Percentiles rank a stretch among this genome's conserved stretches.
Conservation (phyloP, 257 asterid species). For the Nicotiana benthamiana region DNA sequence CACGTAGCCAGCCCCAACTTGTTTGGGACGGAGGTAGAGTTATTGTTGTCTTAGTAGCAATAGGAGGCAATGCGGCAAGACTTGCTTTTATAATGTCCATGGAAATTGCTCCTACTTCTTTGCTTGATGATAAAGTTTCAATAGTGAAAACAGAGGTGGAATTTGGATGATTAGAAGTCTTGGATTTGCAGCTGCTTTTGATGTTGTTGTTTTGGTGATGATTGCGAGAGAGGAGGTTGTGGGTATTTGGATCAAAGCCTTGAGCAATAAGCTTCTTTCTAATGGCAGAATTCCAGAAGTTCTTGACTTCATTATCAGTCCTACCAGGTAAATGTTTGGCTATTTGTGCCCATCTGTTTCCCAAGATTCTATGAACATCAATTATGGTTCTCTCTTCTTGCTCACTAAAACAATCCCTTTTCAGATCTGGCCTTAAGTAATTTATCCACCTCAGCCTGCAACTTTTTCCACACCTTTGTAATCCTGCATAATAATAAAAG, state of each 20-base stretch:
- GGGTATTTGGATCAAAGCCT: conserved; percentile 91
- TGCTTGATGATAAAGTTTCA: conserved; percentile 19
- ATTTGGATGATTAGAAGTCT: background rate
- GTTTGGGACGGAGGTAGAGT: background rate
- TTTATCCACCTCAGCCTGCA: conserved; percentile 92
- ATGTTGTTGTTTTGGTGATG: background rate
- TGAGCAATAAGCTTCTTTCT: conserved; percentile 84
- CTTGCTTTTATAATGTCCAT: conserved; percentile 16
- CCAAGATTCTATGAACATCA: conserved; percentile 75
- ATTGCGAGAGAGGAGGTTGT: conserved; percentile 51
- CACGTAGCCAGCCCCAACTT: background rate
- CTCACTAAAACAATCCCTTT: conserved; percentile 73
- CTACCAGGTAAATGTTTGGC: conserved; percentile 94
- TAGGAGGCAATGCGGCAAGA: background rate
- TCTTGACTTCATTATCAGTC: conserved; percentile 91
- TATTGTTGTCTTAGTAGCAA: background rate
- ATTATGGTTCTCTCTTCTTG: conserved; percentile 75
- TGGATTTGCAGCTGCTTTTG: background rate
- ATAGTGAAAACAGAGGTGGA: conserved; percentile 36
- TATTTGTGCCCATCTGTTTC: conserved; percentile 95
- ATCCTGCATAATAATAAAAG: conserved; percentile 36
- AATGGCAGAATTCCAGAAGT: conserved; percentile 90
- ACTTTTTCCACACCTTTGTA: conserved; percentile 93
- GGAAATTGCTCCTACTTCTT: background rate
- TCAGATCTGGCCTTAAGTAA: conserved; percentile 86